These are phyloP conservation scores for Pichia deserticola DNA, from an alignment of 805 yeast genomes.

Conservation along the genomic window DNA sequence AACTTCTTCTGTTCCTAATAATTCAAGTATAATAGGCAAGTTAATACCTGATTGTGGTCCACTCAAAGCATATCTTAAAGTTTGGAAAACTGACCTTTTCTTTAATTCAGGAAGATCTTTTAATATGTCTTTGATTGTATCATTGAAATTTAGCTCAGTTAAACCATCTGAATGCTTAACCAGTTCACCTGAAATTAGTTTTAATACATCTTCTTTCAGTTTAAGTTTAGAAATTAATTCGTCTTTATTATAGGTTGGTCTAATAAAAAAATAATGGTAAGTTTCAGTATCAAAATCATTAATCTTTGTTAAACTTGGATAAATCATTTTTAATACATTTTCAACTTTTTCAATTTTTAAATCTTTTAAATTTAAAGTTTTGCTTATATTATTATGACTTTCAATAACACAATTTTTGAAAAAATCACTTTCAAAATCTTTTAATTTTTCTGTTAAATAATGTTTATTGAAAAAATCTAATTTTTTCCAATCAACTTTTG, in stretches of 20 bases:
- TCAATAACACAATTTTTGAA: slow-evolving; percentile 33
- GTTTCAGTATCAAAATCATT: slow-evolving; percentile 40
- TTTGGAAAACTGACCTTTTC: slow-evolving; percentile 43
- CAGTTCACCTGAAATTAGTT: slow-evolving; percentile 5
- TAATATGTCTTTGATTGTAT: slow-evolving; percentile 3
- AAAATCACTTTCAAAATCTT: slow-evolving; percentile 24
- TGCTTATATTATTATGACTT: slow-evolving; percentile 3
- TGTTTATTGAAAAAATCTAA: slow-evolving; percentile 70
- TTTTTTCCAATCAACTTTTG: slow-evolving; percentile 79
- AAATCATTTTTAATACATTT: slow-evolving; percentile 36
- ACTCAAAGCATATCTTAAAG: slow-evolving; percentile 60
- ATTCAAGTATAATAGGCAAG: slow-evolving; percentile 46
- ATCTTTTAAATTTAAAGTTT: slow-evolving; percentile 5
- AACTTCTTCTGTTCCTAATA: slow-evolving; percentile 43
- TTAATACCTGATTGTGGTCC: slow-evolving; percentile 67
- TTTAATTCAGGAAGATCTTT: slow-evolving; percentile 9
- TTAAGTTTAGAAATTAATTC: slow-evolving; percentile 12
- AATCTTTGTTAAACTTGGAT: slow-evolving; percentile 44
- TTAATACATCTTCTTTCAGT: slow-evolving; percentile 10
- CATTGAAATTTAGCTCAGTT: slow-evolving; percentile 9
- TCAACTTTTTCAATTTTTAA: slow-evolving; percentile 28
- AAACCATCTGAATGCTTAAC: slow-evolving; percentile 7
- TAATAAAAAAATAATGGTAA: slow-evolving; percentile 43
- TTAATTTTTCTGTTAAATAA: slow-evolving; percentile 44
- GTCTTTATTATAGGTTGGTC: slow-evolving; percentile 25